These are phyloP conservation scores for Starmera quercuum DNA, from an alignment of 805 yeast species.

Conservation along the genomic window DNA sequence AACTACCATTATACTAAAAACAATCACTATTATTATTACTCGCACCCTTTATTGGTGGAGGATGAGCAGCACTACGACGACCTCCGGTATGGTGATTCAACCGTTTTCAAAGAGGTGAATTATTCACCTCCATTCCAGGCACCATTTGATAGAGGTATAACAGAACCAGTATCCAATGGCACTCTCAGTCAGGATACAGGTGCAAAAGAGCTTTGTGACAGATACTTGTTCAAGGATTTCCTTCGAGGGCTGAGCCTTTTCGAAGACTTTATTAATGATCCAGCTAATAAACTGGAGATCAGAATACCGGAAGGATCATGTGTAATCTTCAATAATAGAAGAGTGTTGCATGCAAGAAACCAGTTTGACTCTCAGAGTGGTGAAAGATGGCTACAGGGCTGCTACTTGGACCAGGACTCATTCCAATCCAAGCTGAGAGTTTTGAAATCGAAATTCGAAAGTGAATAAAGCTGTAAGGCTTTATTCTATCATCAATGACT, in stretches of 20 bases:
- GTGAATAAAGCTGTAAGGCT: no score
- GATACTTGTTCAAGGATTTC: slow-evolving; percentile 44
- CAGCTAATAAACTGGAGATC: slow-evolving; percentile 45
- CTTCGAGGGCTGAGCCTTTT: slow-evolving; percentile 51
- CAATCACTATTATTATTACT: slow-evolving; percentile 52
- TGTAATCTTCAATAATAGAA: slow-evolving; percentile 62
- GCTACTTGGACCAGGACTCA: slow-evolving; percentile 66
- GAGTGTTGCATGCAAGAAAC: slow-evolving; percentile 61
- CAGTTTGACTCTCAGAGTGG: slow-evolving; percentile 38
- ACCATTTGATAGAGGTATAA: slow-evolving; percentile 57
- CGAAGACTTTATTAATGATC: slow-evolving; percentile 47
- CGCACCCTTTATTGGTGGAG: slow-evolving; percentile 58
- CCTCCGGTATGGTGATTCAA: slow-evolving; percentile 11
- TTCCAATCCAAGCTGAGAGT: slow-evolving; percentile 52
- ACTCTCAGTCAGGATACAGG: slow-evolving; percentile 17
- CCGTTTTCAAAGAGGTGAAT: slow-evolving; percentile 47
- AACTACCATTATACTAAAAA: slow-evolving; percentile 62
- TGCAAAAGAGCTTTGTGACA: slow-evolving; percentile 31
- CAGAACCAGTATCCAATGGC: slow-evolving; percentile 20
- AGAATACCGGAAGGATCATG: slow-evolving; percentile 53
- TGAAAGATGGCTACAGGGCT: slow-evolving; percentile 67
- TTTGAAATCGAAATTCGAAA: slow-evolving; percentile 12
- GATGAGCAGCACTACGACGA: slow-evolving; percentile 23
- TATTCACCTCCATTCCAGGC: slow-evolving; percentile 84
- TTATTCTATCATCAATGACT: no score